A percentile compares a stretch with the other conserved stretches of the same genome.
Evolutionary conservation across 257 asterid species (phyloP).

Genomic region (Ballota nigra): DNA sequence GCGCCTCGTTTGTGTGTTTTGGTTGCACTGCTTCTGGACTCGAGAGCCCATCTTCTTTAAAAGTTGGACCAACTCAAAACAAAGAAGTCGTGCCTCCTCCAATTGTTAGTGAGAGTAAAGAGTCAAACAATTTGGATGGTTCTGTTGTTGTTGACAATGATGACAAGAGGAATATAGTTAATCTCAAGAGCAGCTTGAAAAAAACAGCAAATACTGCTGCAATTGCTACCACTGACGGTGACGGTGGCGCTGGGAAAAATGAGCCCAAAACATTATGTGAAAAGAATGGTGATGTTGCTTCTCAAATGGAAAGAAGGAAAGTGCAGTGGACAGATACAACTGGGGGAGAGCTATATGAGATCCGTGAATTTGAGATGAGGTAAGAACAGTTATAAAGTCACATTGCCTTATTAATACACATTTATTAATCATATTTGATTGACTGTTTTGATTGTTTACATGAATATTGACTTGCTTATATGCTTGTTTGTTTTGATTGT

Average conservation of each 20-base stretch:
- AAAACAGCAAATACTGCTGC: constrained; percentile 35
- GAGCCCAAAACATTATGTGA: constrained; percentile 34
- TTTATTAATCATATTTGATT: background rate
- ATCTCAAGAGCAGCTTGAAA: constrained; percentile 80
- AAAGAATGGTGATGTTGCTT: constrained; percentile 31
- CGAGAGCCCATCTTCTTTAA: constrained; percentile 65
- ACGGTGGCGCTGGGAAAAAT: constrained; percentile 17
- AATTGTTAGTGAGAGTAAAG: constrained; percentile 39
- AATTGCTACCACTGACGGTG: constrained; percentile 23
- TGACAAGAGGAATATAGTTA: constrained; percentile 30
- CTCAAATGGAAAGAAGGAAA: constrained; percentile 55
- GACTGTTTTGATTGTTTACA: background rate
- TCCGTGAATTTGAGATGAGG: constrained; percentile 94
- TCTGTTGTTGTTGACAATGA: constrained; percentile 37
- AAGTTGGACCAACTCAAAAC: constrained; percentile 69
- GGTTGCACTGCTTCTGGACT: constrained; percentile 73
- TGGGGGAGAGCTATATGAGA: constrained; percentile 83
- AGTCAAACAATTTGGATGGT: constrained; percentile 29
- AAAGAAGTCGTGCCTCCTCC: constrained; percentile 47
- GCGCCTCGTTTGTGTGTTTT: constrained; percentile 84
- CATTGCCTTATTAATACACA: background rate
- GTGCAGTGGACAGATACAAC: constrained; percentile 85
- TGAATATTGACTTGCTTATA: constrained; percentile 9
- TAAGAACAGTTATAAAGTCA: constrained; percentile 25
- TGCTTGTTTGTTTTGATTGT: background rate